These are phyloP conservation scores for Capronia americana DNA, from an alignment of 2,329 filamentous ascomycete genomes.

Conservation along the genomic window DNA sequence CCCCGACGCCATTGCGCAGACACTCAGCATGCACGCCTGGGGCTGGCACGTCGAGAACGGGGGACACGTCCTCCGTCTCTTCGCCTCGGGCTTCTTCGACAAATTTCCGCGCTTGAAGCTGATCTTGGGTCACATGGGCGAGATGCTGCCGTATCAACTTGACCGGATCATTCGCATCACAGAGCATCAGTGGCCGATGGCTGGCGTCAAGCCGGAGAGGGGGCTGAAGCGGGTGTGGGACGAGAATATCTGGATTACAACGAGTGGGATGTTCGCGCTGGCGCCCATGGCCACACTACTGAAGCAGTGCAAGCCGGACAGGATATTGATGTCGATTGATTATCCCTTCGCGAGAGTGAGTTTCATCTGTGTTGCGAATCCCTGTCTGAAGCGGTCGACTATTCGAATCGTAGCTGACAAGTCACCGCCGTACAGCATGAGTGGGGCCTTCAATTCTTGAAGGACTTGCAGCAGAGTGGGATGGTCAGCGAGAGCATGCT, in stretches of 20 bases:
- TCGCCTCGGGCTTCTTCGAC: conserved; percentile 62
- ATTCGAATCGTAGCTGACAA: conserved; percentile 55
- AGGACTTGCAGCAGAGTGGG: conserved; percentile 57
- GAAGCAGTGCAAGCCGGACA: conserved; percentile 47
- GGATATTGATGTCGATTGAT: conserved; percentile 63
- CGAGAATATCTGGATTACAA: conserved; percentile 64
- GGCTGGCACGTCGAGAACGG: conserved; percentile 49
- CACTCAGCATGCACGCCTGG: conserved; percentile 40
- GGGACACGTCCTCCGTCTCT: conserved; percentile 51
- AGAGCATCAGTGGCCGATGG: conserved; percentile 40
- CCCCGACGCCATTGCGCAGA: conserved; percentile 33
- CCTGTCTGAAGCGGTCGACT: neutral
- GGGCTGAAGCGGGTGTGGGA: conserved; percentile 59
- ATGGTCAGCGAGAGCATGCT: conserved; percentile 57
- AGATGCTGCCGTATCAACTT: conserved; percentile 62
- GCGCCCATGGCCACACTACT: conserved; percentile 53
- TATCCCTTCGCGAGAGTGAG: conserved; percentile 58
- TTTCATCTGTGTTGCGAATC: neutral
- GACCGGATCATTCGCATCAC: conserved; percentile 46
- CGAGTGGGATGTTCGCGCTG: conserved; percentile 60
- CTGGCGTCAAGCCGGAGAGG: conserved; percentile 61
- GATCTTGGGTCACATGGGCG: conserved; percentile 60
- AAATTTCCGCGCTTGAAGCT: conserved; percentile 61
- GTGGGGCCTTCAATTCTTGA: conserved; percentile 55
- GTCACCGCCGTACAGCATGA: conserved; percentile 54